Conservation (phyloP, 768 basidiomycete species). For the Royoungia palumana region DNA sequence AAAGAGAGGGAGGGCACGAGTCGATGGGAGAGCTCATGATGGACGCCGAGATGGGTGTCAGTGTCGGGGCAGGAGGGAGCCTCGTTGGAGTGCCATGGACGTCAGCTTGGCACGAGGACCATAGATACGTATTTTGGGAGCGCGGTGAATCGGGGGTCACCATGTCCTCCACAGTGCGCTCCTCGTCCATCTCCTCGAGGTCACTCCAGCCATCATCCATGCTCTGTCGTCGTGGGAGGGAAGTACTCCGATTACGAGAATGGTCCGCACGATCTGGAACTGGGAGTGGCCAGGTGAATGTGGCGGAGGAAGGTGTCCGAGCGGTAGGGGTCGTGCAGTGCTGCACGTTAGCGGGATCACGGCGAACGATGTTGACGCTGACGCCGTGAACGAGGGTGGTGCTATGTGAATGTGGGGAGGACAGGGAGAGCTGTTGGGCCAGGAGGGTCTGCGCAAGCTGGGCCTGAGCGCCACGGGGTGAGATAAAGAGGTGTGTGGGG, state of each 20-base stretch:
- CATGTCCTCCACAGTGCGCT: constrained; percentile 45
- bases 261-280: constrained; percentile 21
- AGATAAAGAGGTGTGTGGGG: constrained; percentile 22
- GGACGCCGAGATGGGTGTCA: constrained; percentile 12
- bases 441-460: constrained; percentile 46
- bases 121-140: constrained; percentile 20
- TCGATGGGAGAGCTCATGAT: constrained; percentile 23
- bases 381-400: constrained; percentile 19
- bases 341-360: constrained; percentile 35
- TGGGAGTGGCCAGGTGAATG: constrained; percentile 30
- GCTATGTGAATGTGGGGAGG: constrained; percentile 15
- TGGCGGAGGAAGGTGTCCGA: constrained; percentile 32
- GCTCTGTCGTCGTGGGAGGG: constrained; percentile 21
- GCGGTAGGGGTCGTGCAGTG: constrained; percentile 41
- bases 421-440: constrained; percentile 29
- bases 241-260: constrained; percentile 28
- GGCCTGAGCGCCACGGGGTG: constrained; percentile 28
- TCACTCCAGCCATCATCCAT: constrained; percentile 29
- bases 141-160: constrained; percentile 34
- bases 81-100: constrained; percentile 12
- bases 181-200: constrained; percentile 43
- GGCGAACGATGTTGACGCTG: constrained; percentile 22
- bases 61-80: constrained; percentile 23
- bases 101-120: constrained; percentile 21
- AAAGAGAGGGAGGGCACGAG: constrained; percentile 29